Base-by-base conservation (phyloP, 805 yeast species). In the Kluyveromyces starmeri region DNA sequence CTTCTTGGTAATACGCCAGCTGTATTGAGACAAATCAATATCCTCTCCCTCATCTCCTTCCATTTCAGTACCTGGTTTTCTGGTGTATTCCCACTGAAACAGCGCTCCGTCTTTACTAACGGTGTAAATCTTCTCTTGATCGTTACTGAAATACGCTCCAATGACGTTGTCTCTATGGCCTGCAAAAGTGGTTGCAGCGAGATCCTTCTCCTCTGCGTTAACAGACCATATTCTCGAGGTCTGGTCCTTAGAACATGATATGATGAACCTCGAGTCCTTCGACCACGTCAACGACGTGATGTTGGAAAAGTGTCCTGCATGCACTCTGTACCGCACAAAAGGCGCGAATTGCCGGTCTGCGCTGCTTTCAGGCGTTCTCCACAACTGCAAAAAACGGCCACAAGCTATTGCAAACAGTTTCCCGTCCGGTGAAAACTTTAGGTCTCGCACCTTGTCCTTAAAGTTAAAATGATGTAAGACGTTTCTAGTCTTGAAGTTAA, bases 261-360 rank as follows among this genome's bases (percentile, higher is more conserved):
- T 64, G 47, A 92, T 71, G 53, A 86, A 92, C 46, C 95, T 70
- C 4, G 95, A 83, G 58, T 92, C 98, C 19, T 67, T 68, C 1
- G 96, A 84, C 97, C 97, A 92, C 3, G 83, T 68, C 8, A 92
- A 57, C 2, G 86, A 74, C 2, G 73, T 68, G 16, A 92, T 74
- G 47, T 84, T 94, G 33, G 77, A 78, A 54, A 76, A 86, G 62
- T 92, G 98, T 22, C 98, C 98, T 1, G 96, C 85, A 49, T 86
- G 86, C 6, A 83, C 73, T 50, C 95, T 68, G 58, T 83, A 84
- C 43, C 95, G 80, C 25, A 89, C 83, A 59, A 92, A 92, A 11
- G 98, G 98, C 1, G 96, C 92, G 67, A 92, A 92, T 55, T 86
- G 95, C 41, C 95, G 70, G 50, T 85, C 96, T 47, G 83, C 92